Evolutionary conservation across 163 green algal genomes (phyloP), one percentile per base, ranked within the genome.

Genomic region (Picocystis sp.): DNA sequence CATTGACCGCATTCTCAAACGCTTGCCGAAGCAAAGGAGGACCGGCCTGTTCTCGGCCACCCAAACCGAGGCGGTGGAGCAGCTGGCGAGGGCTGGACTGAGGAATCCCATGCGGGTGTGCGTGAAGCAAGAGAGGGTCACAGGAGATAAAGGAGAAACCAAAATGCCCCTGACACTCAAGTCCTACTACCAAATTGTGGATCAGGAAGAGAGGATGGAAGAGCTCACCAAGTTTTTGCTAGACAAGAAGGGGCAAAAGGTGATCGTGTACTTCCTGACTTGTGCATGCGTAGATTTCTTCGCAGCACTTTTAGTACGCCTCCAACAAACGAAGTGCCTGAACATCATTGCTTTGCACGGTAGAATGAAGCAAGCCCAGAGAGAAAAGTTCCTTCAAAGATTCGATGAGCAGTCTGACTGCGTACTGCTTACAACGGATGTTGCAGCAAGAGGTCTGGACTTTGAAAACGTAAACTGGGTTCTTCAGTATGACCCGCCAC

Each of bases 1-100:
- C 22, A 57, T 50, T 22, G 77, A 91, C 50, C 60, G 73, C 3
- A 87, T 98, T 58, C 86, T 97, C 70, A 63, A 35, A 2, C 59
- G 72, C 17, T 71, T 97, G 43, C 89, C 89, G 22, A 80, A 81
- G 58, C 89, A 98, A 73, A 71, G 89, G 2, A 62, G 89, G 23
- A 97, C 87, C 23, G 87, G 87, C 3, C 78, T 97, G 2, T 97
- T 97, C 70, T 90, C 74, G 35, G 89, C 89, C 17, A 97, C 89
- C 11, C 89, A 98, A 72, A 93, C 82, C 11, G 34, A 92, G 49
- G 78, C 77, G 22, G 76, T 92, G 12, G 61, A 82, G 47, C 72
- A 81, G 38, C 72, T 97, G 55, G 80, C 84, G 22, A 61, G 83
- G 0, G 89, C 89, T 8, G 89, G 89, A 5, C 66, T 97, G 45